Conservation (phyloP, 208 protist species). For the Novymonas esmeraldas region DNA sequence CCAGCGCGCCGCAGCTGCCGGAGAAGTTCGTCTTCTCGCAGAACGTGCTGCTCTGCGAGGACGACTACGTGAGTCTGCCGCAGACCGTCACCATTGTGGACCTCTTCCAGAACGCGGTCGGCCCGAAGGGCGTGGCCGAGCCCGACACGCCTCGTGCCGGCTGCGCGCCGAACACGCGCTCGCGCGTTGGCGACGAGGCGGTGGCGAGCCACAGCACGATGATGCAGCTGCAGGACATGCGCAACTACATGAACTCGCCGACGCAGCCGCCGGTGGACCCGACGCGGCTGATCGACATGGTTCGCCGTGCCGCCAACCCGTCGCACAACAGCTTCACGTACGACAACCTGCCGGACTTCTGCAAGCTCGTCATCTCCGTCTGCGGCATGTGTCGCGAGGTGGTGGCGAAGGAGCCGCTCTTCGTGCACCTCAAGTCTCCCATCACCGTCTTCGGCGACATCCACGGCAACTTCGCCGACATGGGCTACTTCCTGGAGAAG, state of each 20-base stretch:
- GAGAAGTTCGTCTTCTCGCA: slow-evolving; percentile 91
- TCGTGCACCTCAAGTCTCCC: slow-evolving; percentile 89
- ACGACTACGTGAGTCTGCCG: slow-evolving; percentile 78
- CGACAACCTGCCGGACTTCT: slow-evolving; percentile 83
- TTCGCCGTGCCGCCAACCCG: slow-evolving; percentile 75
- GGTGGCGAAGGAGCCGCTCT: slow-evolving; percentile 87
- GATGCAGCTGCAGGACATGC: slow-evolving; percentile 89
- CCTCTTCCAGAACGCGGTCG: slow-evolving; percentile 84
- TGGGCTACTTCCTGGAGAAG: slow-evolving; percentile 91
- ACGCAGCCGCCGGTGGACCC: slow-evolving; percentile 84
- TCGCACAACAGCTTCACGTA: slow-evolving; percentile 81
- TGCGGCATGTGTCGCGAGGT: slow-evolving; percentile 85
- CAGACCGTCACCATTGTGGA: slow-evolving; percentile 90
- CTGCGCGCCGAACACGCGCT: slow-evolving; percentile 36
- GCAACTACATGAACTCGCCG: slow-evolving; percentile 88
- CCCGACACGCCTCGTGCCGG: slow-evolving; percentile 86
- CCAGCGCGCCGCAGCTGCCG: slow-evolving; percentile 35
- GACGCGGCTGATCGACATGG: slow-evolving; percentile 84
- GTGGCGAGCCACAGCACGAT: slow-evolving; percentile 91
- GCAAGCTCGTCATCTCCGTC: slow-evolving; percentile 87
- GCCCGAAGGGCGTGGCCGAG: slow-evolving; percentile 78
- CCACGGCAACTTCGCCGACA: slow-evolving; percentile 94
- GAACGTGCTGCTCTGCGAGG: slow-evolving; percentile 88
- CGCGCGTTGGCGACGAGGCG: slow-evolving; percentile 77
- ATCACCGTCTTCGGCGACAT: slow-evolving; percentile 93